Evolutionary conservation across 2,329 filamentous ascomycete species (phyloP).

Genomic region (Penicillium sp.): DNA sequence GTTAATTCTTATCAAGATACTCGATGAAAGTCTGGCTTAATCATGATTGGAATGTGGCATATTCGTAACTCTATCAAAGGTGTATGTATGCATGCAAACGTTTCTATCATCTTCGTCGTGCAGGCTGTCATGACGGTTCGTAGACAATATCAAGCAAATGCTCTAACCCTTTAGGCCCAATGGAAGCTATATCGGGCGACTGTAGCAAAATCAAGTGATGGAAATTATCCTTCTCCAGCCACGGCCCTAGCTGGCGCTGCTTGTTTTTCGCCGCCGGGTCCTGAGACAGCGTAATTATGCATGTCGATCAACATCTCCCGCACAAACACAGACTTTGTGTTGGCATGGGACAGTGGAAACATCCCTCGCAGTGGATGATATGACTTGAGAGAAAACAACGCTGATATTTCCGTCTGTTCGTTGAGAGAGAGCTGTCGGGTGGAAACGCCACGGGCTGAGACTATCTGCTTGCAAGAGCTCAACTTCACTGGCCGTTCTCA

Average conservation of each 20-base stretch:
- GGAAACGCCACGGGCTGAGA: neutral
- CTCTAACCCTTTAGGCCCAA: too few relatives aligned
- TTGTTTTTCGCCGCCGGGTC: too few relatives aligned
- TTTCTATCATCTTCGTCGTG: slow-evolving; percentile 7
- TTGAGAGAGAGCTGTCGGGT: too few relatives aligned
- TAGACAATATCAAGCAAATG: neutral
- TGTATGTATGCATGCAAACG: slow-evolving; percentile 5
- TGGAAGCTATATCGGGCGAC: neutral
- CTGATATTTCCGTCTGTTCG: neutral
- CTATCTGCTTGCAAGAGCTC: neutral
- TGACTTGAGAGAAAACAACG: neutral
- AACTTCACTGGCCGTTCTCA: slow-evolving; percentile 22
- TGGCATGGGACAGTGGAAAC: neutral
- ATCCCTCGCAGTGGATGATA: neutral
- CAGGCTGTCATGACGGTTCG: neutral
- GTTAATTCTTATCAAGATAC: neutral
- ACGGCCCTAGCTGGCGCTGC: too few relatives aligned
- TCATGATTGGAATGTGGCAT: neutral
- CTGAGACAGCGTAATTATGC: neutral
- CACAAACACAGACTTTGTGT: neutral
- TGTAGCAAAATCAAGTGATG: neutral
- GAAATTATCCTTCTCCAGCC: too few relatives aligned
- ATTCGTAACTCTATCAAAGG: slow-evolving; percentile 5
- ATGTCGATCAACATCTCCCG: neutral
- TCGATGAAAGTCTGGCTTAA: neutral